These are phyloP conservation scores for Trichaptum fuscoviolaceum DNA, from an alignment of 768 basidiomycete genomes.

Conservation along the genomic window DNA sequence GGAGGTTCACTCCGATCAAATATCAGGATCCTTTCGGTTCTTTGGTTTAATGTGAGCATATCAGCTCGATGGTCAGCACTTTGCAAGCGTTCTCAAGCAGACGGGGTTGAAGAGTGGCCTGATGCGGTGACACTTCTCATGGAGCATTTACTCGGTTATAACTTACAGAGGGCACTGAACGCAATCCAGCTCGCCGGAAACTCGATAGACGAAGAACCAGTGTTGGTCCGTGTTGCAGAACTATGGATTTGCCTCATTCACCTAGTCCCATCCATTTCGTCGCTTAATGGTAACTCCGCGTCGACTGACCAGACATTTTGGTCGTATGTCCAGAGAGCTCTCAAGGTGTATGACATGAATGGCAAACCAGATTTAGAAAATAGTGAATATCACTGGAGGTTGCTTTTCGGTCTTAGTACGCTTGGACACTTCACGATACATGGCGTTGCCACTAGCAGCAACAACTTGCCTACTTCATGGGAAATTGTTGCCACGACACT, in stretches of 20 bases:
- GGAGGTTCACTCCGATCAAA: neutral
- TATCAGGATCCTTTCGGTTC: constrained; percentile 28
- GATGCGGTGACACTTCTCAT: constrained; percentile 36
- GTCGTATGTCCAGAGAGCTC: constrained; percentile 33
- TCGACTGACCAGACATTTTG: constrained; percentile 36
- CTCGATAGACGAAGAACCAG: constrained; percentile 28
- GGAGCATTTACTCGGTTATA: constrained; percentile 46
- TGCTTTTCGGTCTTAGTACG: constrained; percentile 62
- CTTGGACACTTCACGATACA: constrained; percentile 72
- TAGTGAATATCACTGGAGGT: constrained; percentile 71
- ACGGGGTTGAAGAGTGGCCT: constrained; percentile 18
- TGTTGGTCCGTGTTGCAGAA: constrained; percentile 39
- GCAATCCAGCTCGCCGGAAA: constrained; percentile 29
- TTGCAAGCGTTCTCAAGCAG: constrained; percentile 19
- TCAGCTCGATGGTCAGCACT: constrained; percentile 33
- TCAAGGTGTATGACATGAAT: constrained; percentile 22
- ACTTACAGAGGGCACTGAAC: constrained; percentile 41
- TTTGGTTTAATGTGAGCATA: constrained; percentile 65
- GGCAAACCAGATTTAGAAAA: constrained; percentile 33
- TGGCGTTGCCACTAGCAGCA: constrained; percentile 37
- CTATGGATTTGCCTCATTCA: constrained; percentile 74
- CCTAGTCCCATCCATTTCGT: constrained; percentile 31
- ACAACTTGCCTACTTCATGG: constrained; percentile 58
- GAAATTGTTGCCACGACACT: constrained; percentile 53
- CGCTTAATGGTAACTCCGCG: constrained; percentile 11